Base-by-base conservation (phyloP, 805 yeast species). In the Cyberlindnera euphorbiiphila region DNA sequence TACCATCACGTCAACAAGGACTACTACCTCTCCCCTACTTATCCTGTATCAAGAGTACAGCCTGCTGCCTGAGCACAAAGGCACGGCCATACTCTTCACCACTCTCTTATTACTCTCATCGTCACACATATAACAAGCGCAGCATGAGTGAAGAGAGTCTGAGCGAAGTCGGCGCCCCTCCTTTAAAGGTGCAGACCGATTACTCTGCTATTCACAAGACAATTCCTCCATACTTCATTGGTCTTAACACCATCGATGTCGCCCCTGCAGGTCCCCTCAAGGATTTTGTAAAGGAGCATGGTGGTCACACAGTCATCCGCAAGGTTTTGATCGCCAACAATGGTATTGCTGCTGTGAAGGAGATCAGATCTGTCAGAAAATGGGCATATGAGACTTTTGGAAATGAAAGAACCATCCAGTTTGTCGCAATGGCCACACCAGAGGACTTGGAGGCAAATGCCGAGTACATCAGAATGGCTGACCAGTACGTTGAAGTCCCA, bases 321-420 rank as follows among this genome's bases (percentile, higher is more conserved):
- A 82, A 79, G 53, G 82, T 93, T 25, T 72, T 93, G 49, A 93
- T 93, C 56, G 98, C 99, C 42, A 94, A 94, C 65, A 93, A 93
- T 61, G 99, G 99, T 77, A 94, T 93, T 62, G 98, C 95, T 14
- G 99, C 99, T 32, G 99, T 93, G 42, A 93, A 93, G 64, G 98
- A 93, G 69, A 94, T 93, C 61, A 76, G 99, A 56, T 86, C 96
- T 9, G 89, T 93, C 29, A 79, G 98, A 66, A 93, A 91, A 72
- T 93, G 99, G 99, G 89, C 98, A 18, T 93, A 93, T 65, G 98
- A 93, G 63, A 88, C 97, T n/a, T 93, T 93, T 67, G 96, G 96
- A 46, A 81, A 94, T 58, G 98, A 93, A 64, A 76, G 85, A 58
- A 87, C 95, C 39, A 85, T 93, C 49, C 86, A 85, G 53, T 94